A percentile compares a stretch with the other conserved stretches of the same genome.
phyloP scores from a whole-genome alignment of 2,329 filamentous ascomycete genomes.

The Hypoxylon sp. region DNA sequence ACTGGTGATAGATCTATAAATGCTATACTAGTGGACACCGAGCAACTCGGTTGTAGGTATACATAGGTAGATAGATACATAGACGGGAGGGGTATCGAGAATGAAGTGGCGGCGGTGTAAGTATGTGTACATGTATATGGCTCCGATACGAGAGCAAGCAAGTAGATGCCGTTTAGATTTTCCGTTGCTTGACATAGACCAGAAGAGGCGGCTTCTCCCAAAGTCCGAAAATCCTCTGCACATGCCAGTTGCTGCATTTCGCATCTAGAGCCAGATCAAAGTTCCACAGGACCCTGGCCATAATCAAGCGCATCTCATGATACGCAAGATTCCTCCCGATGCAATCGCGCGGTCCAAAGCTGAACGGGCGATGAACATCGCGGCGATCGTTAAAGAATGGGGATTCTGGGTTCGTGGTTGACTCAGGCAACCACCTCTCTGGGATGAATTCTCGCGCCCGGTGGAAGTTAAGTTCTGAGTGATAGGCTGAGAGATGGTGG shows the following conservation, averaged over 20 bases:
- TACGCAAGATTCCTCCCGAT: constrained; percentile 48
- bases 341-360: constrained; percentile 47
- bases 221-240: constrained; percentile 47
- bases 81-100: neutral
- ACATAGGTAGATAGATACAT: neutral
- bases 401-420: constrained; percentile 41
- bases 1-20: neutral
- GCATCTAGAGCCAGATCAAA: constrained; percentile 49
- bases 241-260: constrained; percentile 45
- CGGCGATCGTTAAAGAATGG: constrained; percentile 50
- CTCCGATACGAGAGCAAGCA: neutral
- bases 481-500: constrained; percentile 49
- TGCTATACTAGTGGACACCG: neutral
- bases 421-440: constrained; percentile 49
- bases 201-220: constrained; percentile 51
- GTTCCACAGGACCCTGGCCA: constrained; percentile 50
- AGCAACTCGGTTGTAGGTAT: neutral
- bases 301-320: constrained; percentile 52
- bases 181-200: constrained; percentile 34
- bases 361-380: constrained; percentile 49
- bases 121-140: neutral
- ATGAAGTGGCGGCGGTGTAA: neutral
- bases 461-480: constrained; percentile 48
- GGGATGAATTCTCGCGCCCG: constrained; percentile 47
- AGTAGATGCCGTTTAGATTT: constrained; percentile 1